Evolutionary conservation across 345 rosid species (phyloP).

Genomic region (Citrus medica): DNA sequence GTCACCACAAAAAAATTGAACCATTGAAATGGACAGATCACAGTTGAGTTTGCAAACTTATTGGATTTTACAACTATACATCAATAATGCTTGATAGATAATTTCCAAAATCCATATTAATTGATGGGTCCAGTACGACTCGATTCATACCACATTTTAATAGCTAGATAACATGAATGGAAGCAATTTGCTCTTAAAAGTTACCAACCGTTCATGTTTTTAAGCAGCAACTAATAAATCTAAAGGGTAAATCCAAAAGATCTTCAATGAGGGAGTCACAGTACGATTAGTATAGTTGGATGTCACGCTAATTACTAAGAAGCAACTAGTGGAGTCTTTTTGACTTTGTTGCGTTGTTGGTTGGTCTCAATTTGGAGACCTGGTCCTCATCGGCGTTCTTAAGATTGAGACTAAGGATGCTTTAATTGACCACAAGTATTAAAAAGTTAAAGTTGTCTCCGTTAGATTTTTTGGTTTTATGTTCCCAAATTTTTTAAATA

Average conservation of each 20-base stretch:
- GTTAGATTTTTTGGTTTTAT: background rate
- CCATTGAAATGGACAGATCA: background rate
- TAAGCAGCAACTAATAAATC: background rate
- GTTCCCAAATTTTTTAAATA: background rate
- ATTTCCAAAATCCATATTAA: background rate
- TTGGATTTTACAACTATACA: constrained; percentile 2
- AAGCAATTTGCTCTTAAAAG: background rate
- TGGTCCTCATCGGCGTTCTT: background rate
- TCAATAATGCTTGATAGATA: background rate
- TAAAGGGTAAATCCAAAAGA: background rate
- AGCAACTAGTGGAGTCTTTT: background rate
- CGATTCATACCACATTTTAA: background rate
- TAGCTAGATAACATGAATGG: background rate
- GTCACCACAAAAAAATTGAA: background rate
- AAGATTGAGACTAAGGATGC: background rate
- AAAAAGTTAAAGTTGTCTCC: background rate
- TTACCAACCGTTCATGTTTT: background rate
- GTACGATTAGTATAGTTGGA: background rate
- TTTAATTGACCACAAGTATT: background rate
- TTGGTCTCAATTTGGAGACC: background rate
- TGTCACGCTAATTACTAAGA: background rate
- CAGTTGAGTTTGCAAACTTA: background rate
- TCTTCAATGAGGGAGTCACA: too few relatives aligned
- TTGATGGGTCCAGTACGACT: constrained; percentile 13
- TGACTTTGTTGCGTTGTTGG: background rate